Evolutionary conservation across 2,329 filamentous ascomycete species (phyloP).

Genomic region (Sclerotinia trifoliorum): DNA sequence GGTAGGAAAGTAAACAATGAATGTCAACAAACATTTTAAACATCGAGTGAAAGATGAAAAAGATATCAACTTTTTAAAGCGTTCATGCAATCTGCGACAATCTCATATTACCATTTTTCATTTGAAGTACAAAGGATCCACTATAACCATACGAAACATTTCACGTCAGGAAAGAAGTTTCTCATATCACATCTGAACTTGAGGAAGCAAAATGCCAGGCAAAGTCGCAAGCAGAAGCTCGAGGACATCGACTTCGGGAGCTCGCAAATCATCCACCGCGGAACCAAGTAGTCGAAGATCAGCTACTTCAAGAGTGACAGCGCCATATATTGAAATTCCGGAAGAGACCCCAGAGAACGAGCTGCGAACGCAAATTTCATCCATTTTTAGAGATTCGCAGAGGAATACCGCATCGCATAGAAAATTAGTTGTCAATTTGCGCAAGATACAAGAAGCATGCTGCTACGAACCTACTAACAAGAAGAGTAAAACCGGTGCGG

Average conservation of each 20-base stretch:
- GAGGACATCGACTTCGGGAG: slow-evolving; percentile 41
- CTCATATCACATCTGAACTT: background rate
- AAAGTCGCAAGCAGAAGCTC: slow-evolving; percentile 46
- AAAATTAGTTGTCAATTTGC: slow-evolving; percentile 81
- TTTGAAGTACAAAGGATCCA: background rate
- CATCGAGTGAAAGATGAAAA: slow-evolving; percentile 11
- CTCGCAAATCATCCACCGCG: slow-evolving; percentile 45
- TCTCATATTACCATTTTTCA: background rate
- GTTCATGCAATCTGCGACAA: background rate
- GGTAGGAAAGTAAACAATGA: slow-evolving; percentile 22
- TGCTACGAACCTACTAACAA: slow-evolving; percentile 60
- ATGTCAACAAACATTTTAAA: slow-evolving; percentile 21
- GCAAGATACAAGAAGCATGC: slow-evolving; percentile 88
- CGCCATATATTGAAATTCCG: slow-evolving; percentile 52
- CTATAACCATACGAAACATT: background rate
- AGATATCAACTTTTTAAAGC: background rate
- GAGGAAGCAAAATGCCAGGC: slow-evolving; percentile 45
- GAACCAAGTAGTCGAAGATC: slow-evolving; percentile 44
- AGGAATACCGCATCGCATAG: slow-evolving; percentile 85
- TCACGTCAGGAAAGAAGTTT: slow-evolving; percentile 1
- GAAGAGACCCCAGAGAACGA: slow-evolving; percentile 69
- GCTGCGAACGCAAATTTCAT: slow-evolving; percentile 71
- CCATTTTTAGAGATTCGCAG: slow-evolving; percentile 78
- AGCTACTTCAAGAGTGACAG: slow-evolving; percentile 43
- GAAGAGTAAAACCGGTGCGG: slow-evolving; percentile 52